Conservation (phyloP, 2,329 filamentous ascomycete species). For the Curvularia hawaiiensis region DNA sequence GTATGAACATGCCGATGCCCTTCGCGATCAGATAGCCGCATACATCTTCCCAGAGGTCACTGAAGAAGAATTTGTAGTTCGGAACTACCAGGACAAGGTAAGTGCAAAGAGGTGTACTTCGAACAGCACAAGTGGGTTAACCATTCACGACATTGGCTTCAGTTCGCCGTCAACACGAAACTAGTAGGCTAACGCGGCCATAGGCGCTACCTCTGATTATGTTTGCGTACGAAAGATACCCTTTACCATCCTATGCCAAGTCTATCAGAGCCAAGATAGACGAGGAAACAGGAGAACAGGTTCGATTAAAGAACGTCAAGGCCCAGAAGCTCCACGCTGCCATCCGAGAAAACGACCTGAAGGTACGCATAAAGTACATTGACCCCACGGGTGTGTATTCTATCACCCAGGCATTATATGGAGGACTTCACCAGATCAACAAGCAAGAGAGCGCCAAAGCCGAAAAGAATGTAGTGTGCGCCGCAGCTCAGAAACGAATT, state of each 20-base stretch:
- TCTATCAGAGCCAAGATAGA: neutral
- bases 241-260: neutral
- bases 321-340: neutral
- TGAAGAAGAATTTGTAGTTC: neutral
- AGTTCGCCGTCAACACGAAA: neutral
- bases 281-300: neutral
- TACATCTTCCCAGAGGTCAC: neutral
- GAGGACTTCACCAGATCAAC: conserved; percentile 1
- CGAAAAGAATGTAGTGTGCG: neutral
- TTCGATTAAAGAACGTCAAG: neutral
- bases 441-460: conserved; percentile 1
- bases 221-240: neutral
- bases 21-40: neutral
- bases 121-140: neutral
- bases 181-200: neutral
- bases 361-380: neutral
- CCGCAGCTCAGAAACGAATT: neutral
- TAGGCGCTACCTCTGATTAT: neutral
- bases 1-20: neutral
- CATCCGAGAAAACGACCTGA: neutral
- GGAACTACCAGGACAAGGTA: neutral
- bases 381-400: neutral
- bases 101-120: neutral
- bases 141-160: neutral
- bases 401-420: neutral